A percentile compares a stretch with the other conserved stretches of the same genome.
Evolutionary conservation across 2,329 filamentous ascomycete genomes (phyloP).

Genomic region (Cladorrhinum sp.): DNA sequence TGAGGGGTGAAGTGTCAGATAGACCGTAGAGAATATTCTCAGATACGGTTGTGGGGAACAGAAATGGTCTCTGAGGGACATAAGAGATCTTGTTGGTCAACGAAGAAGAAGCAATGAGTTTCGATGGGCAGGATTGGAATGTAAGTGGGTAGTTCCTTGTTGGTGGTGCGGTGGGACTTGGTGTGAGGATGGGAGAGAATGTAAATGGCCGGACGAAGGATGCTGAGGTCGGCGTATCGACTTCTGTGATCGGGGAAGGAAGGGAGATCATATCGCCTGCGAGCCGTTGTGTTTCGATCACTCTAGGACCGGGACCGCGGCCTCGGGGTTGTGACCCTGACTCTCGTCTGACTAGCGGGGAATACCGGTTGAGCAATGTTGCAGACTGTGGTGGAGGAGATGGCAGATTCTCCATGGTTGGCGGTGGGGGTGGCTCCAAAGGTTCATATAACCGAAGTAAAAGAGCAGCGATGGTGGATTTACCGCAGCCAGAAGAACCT

Average conservation of each 20-base stretch:
- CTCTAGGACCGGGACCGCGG: not conserved
- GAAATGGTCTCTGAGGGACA: constrained; percentile 67
- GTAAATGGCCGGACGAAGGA: not conserved
- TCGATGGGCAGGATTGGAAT: constrained; percentile 21
- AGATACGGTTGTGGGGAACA: constrained; percentile 75
- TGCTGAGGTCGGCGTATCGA: not conserved
- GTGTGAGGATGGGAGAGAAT: not conserved
- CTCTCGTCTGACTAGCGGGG: too few species aligned
- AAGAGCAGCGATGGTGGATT: constrained; percentile 77
- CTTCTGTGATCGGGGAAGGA: not conserved
- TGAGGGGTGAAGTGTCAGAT: constrained; percentile 49
- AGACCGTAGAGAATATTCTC: constrained; percentile 85
- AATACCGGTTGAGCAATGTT: not conserved
- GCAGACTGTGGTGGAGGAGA: not conserved
- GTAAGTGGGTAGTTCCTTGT: not conserved
- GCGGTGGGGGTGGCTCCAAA: not conserved
- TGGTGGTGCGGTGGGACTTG: not conserved
- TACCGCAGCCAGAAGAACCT: constrained; percentile 83
- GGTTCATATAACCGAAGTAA: constrained; percentile 68
- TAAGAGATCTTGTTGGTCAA: constrained; percentile 63
- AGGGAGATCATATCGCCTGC: not conserved
- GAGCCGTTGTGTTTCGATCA: not conserved
- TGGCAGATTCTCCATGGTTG: not conserved
- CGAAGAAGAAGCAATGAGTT: constrained; percentile 46
- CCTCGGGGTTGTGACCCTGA: not conserved